Percentiles rank a stretch among this genome's conserved stretches.
These are phyloP conservation scores for Elsinoe batatas DNA, from an alignment of 2,329 filamentous ascomycete species.

Conservation along the genomic window DNA sequence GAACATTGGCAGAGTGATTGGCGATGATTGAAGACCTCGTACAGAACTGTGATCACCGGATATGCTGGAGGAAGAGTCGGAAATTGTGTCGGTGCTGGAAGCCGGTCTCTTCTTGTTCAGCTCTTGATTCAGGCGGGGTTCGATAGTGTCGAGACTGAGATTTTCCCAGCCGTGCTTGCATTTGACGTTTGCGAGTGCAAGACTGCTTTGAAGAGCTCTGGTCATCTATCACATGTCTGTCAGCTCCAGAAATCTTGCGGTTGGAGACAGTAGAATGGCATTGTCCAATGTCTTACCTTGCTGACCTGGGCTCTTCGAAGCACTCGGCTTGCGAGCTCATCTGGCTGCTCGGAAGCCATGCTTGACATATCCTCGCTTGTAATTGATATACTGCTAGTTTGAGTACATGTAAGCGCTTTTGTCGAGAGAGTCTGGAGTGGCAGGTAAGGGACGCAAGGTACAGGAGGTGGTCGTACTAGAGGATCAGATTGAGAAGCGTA, in stretches of 20 bases:
- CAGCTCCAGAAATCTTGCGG: neutral
- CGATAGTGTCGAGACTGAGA: slow-evolving; percentile 73
- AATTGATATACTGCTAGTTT: neutral
- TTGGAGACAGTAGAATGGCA: neutral
- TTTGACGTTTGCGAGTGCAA: slow-evolving; percentile 94
- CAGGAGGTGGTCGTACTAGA: neutral
- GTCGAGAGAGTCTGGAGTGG: neutral
- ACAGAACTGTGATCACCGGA: slow-evolving; percentile 66
- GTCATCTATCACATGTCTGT: slow-evolving; percentile 58
- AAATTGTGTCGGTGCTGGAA: slow-evolving; percentile 61
- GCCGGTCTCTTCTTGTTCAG: slow-evolving; percentile 61
- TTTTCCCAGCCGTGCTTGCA: slow-evolving; percentile 93
- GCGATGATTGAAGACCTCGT: slow-evolving; percentile 65
- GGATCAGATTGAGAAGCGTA: no score
- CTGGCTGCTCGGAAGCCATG: slow-evolving; percentile 22
- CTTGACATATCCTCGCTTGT: slow-evolving; percentile 17
- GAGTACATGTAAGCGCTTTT: neutral
- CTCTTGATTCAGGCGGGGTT: slow-evolving; percentile 73
- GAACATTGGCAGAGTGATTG: slow-evolving; percentile 71
- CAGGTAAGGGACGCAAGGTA: neutral
- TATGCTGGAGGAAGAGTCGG: slow-evolving; percentile 76
- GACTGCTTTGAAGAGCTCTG: slow-evolving; percentile 79
- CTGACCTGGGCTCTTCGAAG: slow-evolving; percentile 31
- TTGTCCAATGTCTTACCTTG: slow-evolving; percentile 23
- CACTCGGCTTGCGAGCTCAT: slow-evolving; percentile 30